These are phyloP conservation scores for Botrytis paeoniae DNA, from an alignment of 2,329 filamentous ascomycete genomes.

Conservation along the genomic window DNA sequence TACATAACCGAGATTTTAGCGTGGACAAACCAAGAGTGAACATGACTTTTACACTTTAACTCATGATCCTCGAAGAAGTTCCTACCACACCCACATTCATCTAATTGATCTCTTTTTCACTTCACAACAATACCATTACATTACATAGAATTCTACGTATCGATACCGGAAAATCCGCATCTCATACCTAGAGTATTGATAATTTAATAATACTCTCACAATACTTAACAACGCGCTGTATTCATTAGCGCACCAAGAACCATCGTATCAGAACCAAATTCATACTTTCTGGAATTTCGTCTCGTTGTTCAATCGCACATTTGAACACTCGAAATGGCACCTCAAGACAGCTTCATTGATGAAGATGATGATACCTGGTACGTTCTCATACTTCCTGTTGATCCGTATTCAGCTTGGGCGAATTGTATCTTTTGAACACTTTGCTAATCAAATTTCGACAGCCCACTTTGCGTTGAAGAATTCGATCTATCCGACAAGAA, in stretches of 20 bases:
- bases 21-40: not conserved
- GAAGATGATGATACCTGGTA: constrained; percentile 70
- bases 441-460: constrained; percentile 44
- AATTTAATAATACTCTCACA: constrained; percentile 6
- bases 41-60: constrained; percentile 16
- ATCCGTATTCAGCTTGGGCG: not conserved
- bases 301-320: not conserved
- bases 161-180: not conserved
- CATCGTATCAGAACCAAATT: not conserved
- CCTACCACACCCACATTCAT: constrained; percentile 15
- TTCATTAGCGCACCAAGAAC: constrained; percentile 12
- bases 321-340: constrained; percentile 52
- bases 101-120: constrained; percentile 8
- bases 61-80: constrained; percentile 16
- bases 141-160: constrained; percentile 14
- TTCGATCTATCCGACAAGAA: constrained; percentile 97
- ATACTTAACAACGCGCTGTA: constrained; percentile 12
- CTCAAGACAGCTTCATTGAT: constrained; percentile 67
- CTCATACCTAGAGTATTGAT: constrained; percentile 11
- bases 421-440: constrained; percentile 5
- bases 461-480: constrained; percentile 97
- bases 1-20: constrained; percentile 18
- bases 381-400: constrained; percentile 32
- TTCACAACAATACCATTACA: constrained; percentile 12
- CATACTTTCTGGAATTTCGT: constrained; percentile 11